Evolutionary conservation across 768 basidiomycete genomes (phyloP).

Genomic region (Candolleomyces efflorescens): DNA sequence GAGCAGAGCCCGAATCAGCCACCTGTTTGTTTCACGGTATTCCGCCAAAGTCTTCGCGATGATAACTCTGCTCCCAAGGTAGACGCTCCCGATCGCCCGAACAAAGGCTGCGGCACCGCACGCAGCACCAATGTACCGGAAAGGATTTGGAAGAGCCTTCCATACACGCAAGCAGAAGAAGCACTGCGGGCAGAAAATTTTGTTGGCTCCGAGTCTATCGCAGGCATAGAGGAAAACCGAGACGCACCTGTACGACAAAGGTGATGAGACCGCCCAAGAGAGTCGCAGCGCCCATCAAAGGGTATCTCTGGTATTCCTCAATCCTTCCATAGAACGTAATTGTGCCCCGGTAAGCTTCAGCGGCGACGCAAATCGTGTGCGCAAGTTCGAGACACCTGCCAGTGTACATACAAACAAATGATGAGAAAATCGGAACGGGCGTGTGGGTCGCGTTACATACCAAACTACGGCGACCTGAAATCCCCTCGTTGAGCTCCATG

Average conservation of each 20-base stretch:
- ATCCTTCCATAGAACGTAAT: not conserved
- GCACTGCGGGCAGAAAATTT: constrained; percentile 13
- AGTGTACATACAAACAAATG: not conserved
- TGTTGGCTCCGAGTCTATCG: not conserved
- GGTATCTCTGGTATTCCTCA: not conserved
- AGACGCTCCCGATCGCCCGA: constrained; percentile 25
- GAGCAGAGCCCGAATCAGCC: constrained; percentile 28
- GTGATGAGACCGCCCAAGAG: constrained; percentile 11
- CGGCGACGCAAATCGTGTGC: constrained; percentile 10
- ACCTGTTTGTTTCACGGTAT: constrained; percentile 21
- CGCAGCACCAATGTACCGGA: constrained; percentile 20
- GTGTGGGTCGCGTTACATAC: not conserved
- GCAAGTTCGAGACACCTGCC: constrained; percentile 11
- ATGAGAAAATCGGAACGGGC: not conserved
- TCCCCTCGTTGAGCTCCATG: not conserved
- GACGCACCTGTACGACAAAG: constrained; percentile 10
- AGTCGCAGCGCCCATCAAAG: constrained; percentile 6
- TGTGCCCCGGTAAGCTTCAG: constrained; percentile 10
- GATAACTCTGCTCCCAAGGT: constrained; percentile 20
- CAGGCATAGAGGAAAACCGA: not conserved
- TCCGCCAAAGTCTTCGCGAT: constrained; percentile 13
- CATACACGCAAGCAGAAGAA: constrained; percentile 29
- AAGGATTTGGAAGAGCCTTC: constrained; percentile 23
- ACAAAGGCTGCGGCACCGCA: constrained; percentile 21
- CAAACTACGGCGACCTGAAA: not conserved